Evolutionary conservation across 2,329 filamentous ascomycete genomes (phyloP).

Genomic region (Colletotrichum ledebouriae): DNA sequence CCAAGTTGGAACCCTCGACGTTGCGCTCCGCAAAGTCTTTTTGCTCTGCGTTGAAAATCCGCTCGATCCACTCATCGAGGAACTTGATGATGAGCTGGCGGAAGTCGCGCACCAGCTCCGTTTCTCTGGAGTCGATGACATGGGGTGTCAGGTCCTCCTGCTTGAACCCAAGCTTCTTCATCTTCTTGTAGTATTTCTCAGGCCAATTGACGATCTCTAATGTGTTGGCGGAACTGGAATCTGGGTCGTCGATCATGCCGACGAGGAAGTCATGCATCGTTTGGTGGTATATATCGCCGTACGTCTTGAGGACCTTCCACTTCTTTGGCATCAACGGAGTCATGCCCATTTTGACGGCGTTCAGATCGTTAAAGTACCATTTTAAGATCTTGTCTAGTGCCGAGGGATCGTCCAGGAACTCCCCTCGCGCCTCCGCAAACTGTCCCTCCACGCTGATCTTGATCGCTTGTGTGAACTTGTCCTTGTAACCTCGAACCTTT

Average conservation of each 20-base stretch:
- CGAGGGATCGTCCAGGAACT: slow-evolving; percentile 86
- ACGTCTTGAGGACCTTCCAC: slow-evolving; percentile 95
- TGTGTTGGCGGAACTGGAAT: slow-evolving; percentile 87
- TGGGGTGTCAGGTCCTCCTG: slow-evolving; percentile 85
- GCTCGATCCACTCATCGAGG: slow-evolving; percentile 97
- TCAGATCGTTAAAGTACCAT: slow-evolving; percentile 99
- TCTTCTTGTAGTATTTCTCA: slow-evolving; percentile 96
- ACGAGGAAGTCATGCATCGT: slow-evolving; percentile 96
- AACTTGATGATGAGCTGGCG: slow-evolving; percentile 94
- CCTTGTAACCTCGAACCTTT: slow-evolving; percentile 94
- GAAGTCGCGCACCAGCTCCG: slow-evolving; percentile 93
- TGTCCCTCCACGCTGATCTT: slow-evolving; percentile 79
- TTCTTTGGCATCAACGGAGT: slow-evolving; percentile 91
- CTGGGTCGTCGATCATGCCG: slow-evolving; percentile 83
- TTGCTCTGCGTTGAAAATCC: slow-evolving; percentile 86
- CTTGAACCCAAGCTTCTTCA: slow-evolving; percentile 87
- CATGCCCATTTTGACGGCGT: slow-evolving; percentile 95
- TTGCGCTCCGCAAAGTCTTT: slow-evolving; percentile 84
- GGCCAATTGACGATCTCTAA: slow-evolving; percentile 95
- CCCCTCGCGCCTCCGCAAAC: slow-evolving; percentile 77
- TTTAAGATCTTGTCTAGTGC: slow-evolving; percentile 88
- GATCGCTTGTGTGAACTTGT: slow-evolving; percentile 90
- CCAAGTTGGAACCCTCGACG: slow-evolving; percentile 80
- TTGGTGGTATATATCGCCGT: slow-evolving; percentile 89
- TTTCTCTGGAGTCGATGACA: slow-evolving; percentile 89